Conservation (phyloP, 1,139 yeast genomes). For the Blastobotrys serpentis region DNA sequence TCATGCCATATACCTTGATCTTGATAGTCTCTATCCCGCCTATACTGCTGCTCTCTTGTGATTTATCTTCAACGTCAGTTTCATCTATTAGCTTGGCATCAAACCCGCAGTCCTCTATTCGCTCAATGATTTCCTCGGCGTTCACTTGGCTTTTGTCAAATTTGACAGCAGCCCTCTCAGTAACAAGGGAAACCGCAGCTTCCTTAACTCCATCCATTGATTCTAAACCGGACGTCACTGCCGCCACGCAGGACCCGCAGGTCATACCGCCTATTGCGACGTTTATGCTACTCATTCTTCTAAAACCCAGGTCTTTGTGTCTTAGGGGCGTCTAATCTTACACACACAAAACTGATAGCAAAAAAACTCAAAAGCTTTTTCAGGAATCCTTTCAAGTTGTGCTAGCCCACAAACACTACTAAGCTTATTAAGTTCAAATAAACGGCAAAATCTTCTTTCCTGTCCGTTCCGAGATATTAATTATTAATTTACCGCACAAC, state of each 20-base stretch:
- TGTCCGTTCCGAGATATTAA: not conserved
- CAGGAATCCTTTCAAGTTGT: not conserved
- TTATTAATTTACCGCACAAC: not conserved
- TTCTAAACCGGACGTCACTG: slow-evolving; percentile 58
- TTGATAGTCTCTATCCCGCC: slow-evolving; percentile 18
- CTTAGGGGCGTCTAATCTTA: not conserved
- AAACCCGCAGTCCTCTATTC: slow-evolving; percentile 76
- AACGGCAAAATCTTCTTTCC: not conserved
- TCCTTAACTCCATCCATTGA: slow-evolving; percentile 47
- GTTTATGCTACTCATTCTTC: slow-evolving; percentile 6
- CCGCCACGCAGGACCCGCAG: slow-evolving; percentile 74
- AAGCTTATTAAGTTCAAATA: no score
- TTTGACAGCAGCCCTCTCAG: slow-evolving; percentile 64
- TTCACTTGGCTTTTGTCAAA: slow-evolving; percentile 43
- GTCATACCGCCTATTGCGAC: slow-evolving; percentile 65
- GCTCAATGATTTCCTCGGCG: slow-evolving; percentile 43
- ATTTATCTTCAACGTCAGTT: no score
- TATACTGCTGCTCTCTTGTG: no score
- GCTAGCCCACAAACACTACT: not conserved
- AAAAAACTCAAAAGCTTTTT: not conserved
- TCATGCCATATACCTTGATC: slow-evolving; percentile 55
- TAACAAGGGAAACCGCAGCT: slow-evolving; percentile 66
- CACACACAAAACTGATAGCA: not conserved
- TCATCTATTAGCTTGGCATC: slow-evolving; percentile 44
- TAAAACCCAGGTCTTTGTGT: not conserved